Evolutionary conservation across 805 yeast species (phyloP).

Genomic region (Lipomyces kockii): DNA sequence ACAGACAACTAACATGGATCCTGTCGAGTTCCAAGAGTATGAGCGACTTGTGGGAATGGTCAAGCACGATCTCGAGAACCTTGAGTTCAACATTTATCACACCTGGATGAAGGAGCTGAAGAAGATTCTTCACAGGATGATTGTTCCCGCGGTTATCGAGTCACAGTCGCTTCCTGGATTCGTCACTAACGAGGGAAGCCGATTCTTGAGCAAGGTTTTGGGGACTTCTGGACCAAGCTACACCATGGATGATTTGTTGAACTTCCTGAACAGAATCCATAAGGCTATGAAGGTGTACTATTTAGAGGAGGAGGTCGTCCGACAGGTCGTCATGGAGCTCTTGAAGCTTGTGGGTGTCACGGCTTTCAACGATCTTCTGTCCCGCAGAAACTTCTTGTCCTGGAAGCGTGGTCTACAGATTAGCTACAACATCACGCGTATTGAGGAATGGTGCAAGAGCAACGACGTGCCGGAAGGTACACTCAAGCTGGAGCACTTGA

Average conservation of each 20-base stretch:
- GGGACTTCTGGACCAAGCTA: slow-evolving; percentile 60
- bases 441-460: slow-evolving; percentile 98
- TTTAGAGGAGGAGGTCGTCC: slow-evolving; percentile 81
- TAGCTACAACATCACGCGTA: slow-evolving; percentile 92
- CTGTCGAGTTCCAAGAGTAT: slow-evolving; percentile 87
- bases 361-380: slow-evolving; percentile 92
- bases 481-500: slow-evolving; percentile 77
- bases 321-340: slow-evolving; percentile 81
- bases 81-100: slow-evolving; percentile 91
- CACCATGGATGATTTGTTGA: slow-evolving; percentile 92
- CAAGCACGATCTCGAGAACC: slow-evolving; percentile 89
- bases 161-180: slow-evolving; percentile 97
- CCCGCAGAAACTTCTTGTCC: slow-evolving; percentile 91
- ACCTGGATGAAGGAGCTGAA: slow-evolving; percentile 97
- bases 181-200: slow-evolving; percentile 79
- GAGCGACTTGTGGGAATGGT: slow-evolving; percentile 86
- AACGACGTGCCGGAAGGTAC: slow-evolving; percentile 90
- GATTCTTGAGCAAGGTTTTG: slow-evolving; percentile 83
- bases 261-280: slow-evolving; percentile 85
- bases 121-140: slow-evolving; percentile 85
- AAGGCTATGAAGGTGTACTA: slow-evolving; percentile 93
- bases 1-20: slow-evolving; percentile 80
- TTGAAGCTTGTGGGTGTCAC: slow-evolving; percentile 86
- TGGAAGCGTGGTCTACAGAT: slow-evolving; percentile 98
- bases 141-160: slow-evolving; percentile 90